Base-by-base conservation (phyloP, 2,329 filamentous ascomycete genomes). In the Fusarium udum region DNA sequence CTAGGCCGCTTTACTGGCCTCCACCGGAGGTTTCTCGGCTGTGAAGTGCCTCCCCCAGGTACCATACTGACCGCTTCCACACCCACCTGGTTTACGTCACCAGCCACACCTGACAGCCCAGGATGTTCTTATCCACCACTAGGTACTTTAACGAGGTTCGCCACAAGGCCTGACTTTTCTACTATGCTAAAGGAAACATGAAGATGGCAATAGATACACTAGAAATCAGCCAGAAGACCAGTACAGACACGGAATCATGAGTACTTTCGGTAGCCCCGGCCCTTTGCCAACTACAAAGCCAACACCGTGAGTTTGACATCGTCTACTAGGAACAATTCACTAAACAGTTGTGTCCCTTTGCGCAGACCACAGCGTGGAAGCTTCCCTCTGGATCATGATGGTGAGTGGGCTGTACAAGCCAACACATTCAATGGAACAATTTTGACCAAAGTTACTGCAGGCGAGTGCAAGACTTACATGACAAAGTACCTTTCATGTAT, bases 381-480 rank as follows among this genome's bases (percentile, higher is more conserved):
- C 77, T 98, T 98, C 80, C 95, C 95, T 31, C 90, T 98, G 61
- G 95, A 98, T 83, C 95, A 97, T 78, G 95, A 97, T 82, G 94
- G 85, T 84, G 69, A 78, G 83, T 48, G 42, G 42, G 53, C 61
- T 48, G 45, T 45, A 26, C 22, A 36, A 39, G 39, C 34, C 28
- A 37, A 18, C 43, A 40, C 36, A 22, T 36, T 15, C 46, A 61
- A 52, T 39, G 45, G 28, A 24, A 43, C 28, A 32, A 43, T 40
- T 59, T 68, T 77, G 32, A 75, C 58, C 31, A 24, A 49, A 12
- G 18, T 13, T n/a, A 45, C 34, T 40, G 24, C 73, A 96, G 94
- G 94, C 79, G 96, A 99, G 85, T 99, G 96, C 87, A 98, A 95
- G 82, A 86, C 92, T 66, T 89, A 97, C 74, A 98, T 98, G 90